Conservation (phyloP, 495 filamentous ascomycete species). For the Penicillium argentinense region DNA sequence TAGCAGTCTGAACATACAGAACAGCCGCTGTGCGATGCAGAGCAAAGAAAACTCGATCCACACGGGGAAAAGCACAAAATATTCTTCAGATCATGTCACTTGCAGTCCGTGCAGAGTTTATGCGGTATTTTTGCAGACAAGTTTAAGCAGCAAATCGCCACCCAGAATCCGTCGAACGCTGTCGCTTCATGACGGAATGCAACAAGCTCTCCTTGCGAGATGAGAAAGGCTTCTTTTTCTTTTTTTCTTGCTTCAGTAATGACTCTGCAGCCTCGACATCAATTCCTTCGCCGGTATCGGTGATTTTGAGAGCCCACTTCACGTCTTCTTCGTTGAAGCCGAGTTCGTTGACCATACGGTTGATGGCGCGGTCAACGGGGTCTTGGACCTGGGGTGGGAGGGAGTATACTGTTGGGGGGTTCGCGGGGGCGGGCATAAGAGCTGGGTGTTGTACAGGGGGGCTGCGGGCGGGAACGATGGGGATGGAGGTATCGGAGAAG, state of each 20-base stretch:
- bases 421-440: background rate
- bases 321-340: constrained; percentile 49
- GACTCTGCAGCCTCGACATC: constrained; percentile 45
- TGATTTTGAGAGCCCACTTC: constrained; percentile 54
- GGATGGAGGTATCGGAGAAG: background rate
- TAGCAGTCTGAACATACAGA: background rate
- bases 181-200: constrained; percentile 30
- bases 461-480: background rate
- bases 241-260: constrained; percentile 44
- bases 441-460: background rate
- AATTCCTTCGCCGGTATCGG: constrained; percentile 52
- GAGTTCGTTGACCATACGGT: constrained; percentile 46
- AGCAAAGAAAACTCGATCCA: background rate
- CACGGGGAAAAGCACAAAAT: too few species aligned
- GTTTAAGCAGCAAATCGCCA: constrained; percentile 44
- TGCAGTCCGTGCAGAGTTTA: too few species aligned
- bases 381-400: constrained; percentile 45
- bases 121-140: too few species aligned
- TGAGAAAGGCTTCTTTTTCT: constrained; percentile 27
- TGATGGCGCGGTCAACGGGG: constrained; percentile 51
- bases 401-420: background rate
- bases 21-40: too few species aligned
- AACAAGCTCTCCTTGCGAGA: constrained; percentile 23
- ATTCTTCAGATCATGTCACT: too few species aligned
- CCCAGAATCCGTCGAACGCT: constrained; percentile 29